These are phyloP conservation scores for Candida tetrigidarum DNA, from an alignment of 1,139 yeast genomes.

Conservation along the genomic window DNA sequence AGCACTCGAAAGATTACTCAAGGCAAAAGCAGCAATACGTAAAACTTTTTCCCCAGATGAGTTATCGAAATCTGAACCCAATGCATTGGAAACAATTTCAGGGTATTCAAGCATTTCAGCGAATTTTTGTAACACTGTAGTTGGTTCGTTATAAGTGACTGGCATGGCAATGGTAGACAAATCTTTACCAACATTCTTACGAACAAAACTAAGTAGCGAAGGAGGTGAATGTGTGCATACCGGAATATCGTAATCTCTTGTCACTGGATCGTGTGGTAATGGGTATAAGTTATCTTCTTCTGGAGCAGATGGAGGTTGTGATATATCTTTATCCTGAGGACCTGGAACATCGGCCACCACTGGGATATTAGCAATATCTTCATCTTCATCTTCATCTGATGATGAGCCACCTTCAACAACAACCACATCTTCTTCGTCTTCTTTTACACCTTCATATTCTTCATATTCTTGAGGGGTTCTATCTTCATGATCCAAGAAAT, in stretches of 20 bases:
- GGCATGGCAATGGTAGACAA: constrained; percentile 90
- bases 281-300: constrained; percentile 60
- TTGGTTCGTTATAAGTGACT: constrained; percentile 90
- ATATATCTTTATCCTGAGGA: constrained; percentile 12
- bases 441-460: constrained; percentile 19
- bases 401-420: constrained; percentile 13
- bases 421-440: too few species aligned
- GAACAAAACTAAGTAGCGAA: constrained; percentile 72
- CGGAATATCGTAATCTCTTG: constrained; percentile 65
- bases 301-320: constrained; percentile 18
- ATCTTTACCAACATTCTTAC: constrained; percentile 94
- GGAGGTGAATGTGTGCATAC: constrained; percentile 75
- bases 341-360: constrained; percentile 7
- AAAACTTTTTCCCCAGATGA: constrained; percentile 63
- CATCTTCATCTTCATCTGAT: constrained; percentile 22
- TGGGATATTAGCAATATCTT: constrained; percentile 7
- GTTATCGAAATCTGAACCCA: constrained; percentile 37
- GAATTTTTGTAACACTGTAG: constrained; percentile 77
- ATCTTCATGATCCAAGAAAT: constrained; percentile 28
- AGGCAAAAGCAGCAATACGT: constrained; percentile 81
- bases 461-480: constrained; percentile 15
- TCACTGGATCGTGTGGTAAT: constrained; percentile 54
- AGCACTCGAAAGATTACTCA: constrained; percentile 69
- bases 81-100: constrained; percentile 65
- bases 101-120: constrained; percentile 83